Percentiles rank a stretch among this genome's conserved stretches.
These are phyloP conservation scores for Phaseolus lunatus DNA, from an alignment of 306 rosid species.

Conservation along the genomic window DNA sequence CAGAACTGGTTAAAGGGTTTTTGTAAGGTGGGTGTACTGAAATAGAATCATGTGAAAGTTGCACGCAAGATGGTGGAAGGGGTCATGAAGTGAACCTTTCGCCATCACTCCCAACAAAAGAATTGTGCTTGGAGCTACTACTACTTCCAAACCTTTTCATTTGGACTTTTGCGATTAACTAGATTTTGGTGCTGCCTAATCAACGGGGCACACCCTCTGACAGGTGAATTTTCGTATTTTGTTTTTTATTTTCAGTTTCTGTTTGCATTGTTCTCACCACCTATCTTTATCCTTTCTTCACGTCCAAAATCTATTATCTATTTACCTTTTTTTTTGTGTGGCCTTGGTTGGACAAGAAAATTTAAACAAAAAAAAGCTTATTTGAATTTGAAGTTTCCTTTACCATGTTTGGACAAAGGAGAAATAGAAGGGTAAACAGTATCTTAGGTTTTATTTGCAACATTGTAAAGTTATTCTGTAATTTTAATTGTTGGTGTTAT, in stretches of 20 bases:
- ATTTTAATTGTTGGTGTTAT: not conserved
- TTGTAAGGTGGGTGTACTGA: conserved; percentile 13
- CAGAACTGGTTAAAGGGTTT: conserved; percentile 26
- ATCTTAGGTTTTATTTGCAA: not conserved
- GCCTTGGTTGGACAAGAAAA: not conserved
- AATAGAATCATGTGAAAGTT: conserved; percentile 31
- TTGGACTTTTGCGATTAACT: conserved; percentile 37
- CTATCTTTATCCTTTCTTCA: conserved; percentile 33
- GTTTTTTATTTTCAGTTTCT: not conserved
- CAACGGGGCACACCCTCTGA: conserved; percentile 34
- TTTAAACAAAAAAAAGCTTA: not conserved
- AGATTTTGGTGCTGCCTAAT: conserved; percentile 41
- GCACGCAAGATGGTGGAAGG: conserved; percentile 29
- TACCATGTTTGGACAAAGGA: not conserved
- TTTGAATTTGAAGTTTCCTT: conserved; percentile 28
- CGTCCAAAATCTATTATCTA: conserved; percentile 17
- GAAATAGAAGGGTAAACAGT: too few species aligned
- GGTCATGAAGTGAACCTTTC: conserved; percentile 36
- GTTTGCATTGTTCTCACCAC: not conserved
- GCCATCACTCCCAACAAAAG: conserved; percentile 34
- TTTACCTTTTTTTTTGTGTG: not conserved
- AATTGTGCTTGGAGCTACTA: conserved; percentile 23
- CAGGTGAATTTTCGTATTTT: not conserved
- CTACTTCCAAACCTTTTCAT: conserved; percentile 33
- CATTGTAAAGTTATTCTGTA: not conserved